Evolutionary conservation across 495 filamentous ascomycete genomes (phyloP), one percentile per base, ranked within the genome.

Genomic region (Aspergillus indologenus): DNA sequence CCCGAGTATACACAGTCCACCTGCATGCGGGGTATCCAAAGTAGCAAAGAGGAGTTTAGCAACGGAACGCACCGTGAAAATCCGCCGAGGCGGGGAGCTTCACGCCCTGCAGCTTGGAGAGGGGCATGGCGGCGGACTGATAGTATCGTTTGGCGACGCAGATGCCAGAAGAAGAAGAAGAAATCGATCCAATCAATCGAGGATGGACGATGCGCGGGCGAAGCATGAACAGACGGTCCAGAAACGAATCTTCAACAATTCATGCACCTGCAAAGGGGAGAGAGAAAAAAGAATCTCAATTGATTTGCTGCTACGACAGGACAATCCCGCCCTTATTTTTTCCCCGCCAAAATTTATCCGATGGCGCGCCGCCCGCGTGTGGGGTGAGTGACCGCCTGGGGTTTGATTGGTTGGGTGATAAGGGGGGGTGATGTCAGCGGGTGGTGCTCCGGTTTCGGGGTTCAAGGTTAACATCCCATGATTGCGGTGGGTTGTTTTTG

Each of bases 21-120:
- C n/a, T n/a, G n/a, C n/a, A n/a, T n/a, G n/a, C n/a, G n/a, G n/a
- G n/a, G n/a, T n/a, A n/a, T n/a, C n/a, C n/a, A n/a, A n/a, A n/a
- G n/a, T n/a, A n/a, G n/a, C n/a, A n/a, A n/a, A n/a, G n/a, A n/a
- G n/a, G n/a, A n/a, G n/a, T n/a, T n/a, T n/a, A 29, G 9, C 26
- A 9, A 29, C 9, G 26, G 26, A n/a, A 64, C 76, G 60, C 69
- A 79, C 84, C 80, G 61, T 89, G 85, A 47, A 87, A 80, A 62
- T 88, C 86, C 46, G 90, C 89, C 49, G 89, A 82, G 31, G 90
- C 81, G 56, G 89, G 87, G 63, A 92, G 79, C 75, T 86, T 77
- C 44, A 71, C 65, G 47, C 75, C 73, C 56, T 76, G 71, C 40
- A 78, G 51, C 54, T 76, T 70, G 9, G 72, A 72, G 45, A 78